Evolutionary conservation across 2,329 filamentous ascomycete species (phyloP), one percentile per base, ranked within the genome.

Genomic region (Alternaria tenuissima): DNA sequence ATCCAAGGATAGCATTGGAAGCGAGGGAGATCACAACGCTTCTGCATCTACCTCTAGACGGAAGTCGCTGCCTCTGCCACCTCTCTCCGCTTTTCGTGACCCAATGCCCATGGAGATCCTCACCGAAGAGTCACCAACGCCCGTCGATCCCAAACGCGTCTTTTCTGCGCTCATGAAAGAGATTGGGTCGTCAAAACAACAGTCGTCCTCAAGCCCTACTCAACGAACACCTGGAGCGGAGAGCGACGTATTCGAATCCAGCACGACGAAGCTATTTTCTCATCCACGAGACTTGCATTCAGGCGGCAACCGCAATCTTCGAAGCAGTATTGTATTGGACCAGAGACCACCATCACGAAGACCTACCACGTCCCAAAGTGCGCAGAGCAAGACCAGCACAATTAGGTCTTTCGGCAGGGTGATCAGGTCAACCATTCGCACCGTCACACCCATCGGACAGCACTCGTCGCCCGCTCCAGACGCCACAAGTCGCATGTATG

Each of bases 141-240:
- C 71, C 3, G 56, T 78, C 8, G 74, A 78, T 42, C 74, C 76
- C 3, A 76, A 75, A 57, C 71, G 76, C 5, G 68, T 77, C 1
- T 78, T 77, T 53, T 78, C 76, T 5, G 75, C 75, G 3, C 58
- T 78, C 28, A 77, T 77, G 74, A 72, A 67, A 43, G 76, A 78
- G 43, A 76, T 77, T 3, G 67, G 70, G 22, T 52, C 61, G 11
- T 64, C 70, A 1, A 74, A 70, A 12, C 39, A 52, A 1, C 57
- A 53, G 20, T 14, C 41, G 26, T 16, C 54, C 3, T 16, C 55
- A 16, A 36, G 34, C 16, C 38, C 41, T 2, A 30, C 46, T 7
- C 38, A 64, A 36, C 55, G 42, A 11, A 69, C 65, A 6, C 59
- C 66, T 18, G 67, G 66, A 16, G 55, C 63, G 26, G 70, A 71